Conservation (phyloP, 2,329 filamentous ascomycete genomes). For the Arthrobotrys iridis region DNA sequence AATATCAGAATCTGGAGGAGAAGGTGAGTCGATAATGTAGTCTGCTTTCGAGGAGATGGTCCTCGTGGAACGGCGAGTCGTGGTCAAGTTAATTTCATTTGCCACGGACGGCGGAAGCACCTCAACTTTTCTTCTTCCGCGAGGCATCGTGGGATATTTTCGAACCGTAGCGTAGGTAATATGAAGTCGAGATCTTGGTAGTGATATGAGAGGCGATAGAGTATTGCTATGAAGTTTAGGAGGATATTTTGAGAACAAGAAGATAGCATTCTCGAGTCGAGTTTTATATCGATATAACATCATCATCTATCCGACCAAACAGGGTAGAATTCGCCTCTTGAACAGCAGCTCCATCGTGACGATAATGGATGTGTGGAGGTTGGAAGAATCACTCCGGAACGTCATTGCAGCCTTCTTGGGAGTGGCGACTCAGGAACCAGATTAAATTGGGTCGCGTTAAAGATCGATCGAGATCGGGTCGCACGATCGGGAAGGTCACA, state of each 20-base stretch:
- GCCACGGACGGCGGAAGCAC: not conserved
- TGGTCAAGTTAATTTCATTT: not conserved
- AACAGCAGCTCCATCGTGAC: not conserved
- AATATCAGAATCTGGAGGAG: constrained; percentile 12
- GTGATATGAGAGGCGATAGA: not conserved
- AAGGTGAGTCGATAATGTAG: constrained; percentile 21
- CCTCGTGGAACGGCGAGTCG: constrained; percentile 3
- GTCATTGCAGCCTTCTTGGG: not conserved
- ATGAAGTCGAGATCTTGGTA: not conserved
- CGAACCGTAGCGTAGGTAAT: not conserved
- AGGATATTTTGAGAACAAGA: not conserved
- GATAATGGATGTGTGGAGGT: not conserved
- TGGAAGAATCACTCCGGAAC: not conserved
- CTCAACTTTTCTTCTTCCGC: not conserved
- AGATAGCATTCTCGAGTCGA: not conserved
- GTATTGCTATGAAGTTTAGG: not conserved
- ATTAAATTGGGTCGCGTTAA: constrained; percentile 2
- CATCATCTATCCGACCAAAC: not conserved
- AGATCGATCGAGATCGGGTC: constrained; percentile 32
- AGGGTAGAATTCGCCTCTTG: not conserved
- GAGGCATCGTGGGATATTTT: constrained; percentile 14
- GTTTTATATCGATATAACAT: constrained; percentile 1
- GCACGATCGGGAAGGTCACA: constrained; percentile 39
- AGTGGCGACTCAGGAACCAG: constrained; percentile 1
- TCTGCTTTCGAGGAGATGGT: constrained; percentile 12